Base-by-base conservation (phyloP, 768 basidiomycete species). In the Lactarius trivialis region DNA sequence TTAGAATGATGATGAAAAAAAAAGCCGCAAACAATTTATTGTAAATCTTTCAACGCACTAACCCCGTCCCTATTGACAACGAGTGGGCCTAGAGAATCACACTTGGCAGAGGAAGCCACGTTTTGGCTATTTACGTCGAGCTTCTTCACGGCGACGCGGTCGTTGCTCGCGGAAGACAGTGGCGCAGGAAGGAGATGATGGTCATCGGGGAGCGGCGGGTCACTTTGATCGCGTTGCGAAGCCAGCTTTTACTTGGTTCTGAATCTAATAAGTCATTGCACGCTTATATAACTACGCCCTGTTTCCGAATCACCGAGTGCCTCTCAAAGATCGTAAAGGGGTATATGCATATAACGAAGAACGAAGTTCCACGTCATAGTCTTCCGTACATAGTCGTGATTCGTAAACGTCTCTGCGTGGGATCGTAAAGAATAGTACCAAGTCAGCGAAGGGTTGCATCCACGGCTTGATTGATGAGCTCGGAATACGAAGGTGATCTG, bases 41-140 rank as follows among this genome's bases (percentile, higher is more conserved):
- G n/a, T 19, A 21, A 9, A 34, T 48, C 2, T 15, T 4, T n/a
- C 21, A 15, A 58, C 49, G 37, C 19, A 55, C 60, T 26, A 56
- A 65, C 63, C 53, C 63, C 60, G n/a, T 65, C 60, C 21, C 24
- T 61, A 55, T 61, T 65, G 28, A 65, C 17, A 2, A 61, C 58
- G 26, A 64, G 48, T 21, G 63, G 65, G 11, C 64, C 64, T 5
- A 65, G 39, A 0, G 54, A 17, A 33, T 65, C 66, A 21, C 59
- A 59, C 45, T 65, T 61, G 37, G 60, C 52, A n/a, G 57, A n/a
- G n/a, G n/a, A 60, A 34, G 59, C 51, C 19, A 33, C 43, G 28
- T 54, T 39, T 26, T 60, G 49, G 51, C 45, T 33, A 43, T 51
- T 52, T 33, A 60, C 28, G 63, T 58, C 53, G 36, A 60, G 52